Evolutionary conservation across 1,284 basidiomycete genomes (phyloP).

Genomic region (Marasmius oreades): DNA sequence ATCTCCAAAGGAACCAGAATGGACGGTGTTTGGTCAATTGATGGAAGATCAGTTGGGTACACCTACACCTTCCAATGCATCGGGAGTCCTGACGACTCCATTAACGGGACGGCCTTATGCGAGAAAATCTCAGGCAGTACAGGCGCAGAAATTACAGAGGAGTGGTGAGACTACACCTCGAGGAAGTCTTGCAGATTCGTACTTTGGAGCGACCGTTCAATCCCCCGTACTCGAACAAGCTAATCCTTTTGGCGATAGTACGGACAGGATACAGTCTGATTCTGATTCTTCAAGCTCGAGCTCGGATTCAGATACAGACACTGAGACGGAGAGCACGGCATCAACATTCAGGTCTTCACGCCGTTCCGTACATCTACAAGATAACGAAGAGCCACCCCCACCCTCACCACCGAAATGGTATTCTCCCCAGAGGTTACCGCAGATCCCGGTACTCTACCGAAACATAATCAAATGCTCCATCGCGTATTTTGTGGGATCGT

Average conservation of each 20-base stretch:
- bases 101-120: slow-evolving; percentile 13
- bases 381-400: slow-evolving; percentile 1
- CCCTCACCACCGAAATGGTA: slow-evolving; percentile 16
- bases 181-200: slow-evolving; percentile 9
- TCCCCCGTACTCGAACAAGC: slow-evolving; percentile 14
- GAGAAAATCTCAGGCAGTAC: slow-evolving; percentile 9
- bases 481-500: slow-evolving; percentile 85
- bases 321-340: slow-evolving; percentile 21
- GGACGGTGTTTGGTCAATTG: slow-evolving; percentile 68
- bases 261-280: slow-evolving; percentile 15
- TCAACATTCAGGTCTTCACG: background rate
- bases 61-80: too few relatives aligned
- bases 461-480: slow-evolving; percentile 90
- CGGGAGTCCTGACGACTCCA: too few relatives aligned
- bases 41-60: slow-evolving; percentile 57
- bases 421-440: slow-evolving; percentile 19
- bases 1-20: slow-evolving; percentile 35
- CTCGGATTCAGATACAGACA: slow-evolving; percentile 18
- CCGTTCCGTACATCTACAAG: background rate
- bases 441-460: slow-evolving; percentile 50
- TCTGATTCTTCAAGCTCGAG: slow-evolving; percentile 22
- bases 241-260: background rate
- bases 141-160: slow-evolving; percentile 4
- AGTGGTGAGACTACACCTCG: slow-evolving; percentile 6
- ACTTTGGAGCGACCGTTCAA: slow-evolving; percentile 5